These are phyloP conservation scores for Tulasnella sp. DNA, from an alignment of 768 basidiomycete genomes.

Conservation along the genomic window DNA sequence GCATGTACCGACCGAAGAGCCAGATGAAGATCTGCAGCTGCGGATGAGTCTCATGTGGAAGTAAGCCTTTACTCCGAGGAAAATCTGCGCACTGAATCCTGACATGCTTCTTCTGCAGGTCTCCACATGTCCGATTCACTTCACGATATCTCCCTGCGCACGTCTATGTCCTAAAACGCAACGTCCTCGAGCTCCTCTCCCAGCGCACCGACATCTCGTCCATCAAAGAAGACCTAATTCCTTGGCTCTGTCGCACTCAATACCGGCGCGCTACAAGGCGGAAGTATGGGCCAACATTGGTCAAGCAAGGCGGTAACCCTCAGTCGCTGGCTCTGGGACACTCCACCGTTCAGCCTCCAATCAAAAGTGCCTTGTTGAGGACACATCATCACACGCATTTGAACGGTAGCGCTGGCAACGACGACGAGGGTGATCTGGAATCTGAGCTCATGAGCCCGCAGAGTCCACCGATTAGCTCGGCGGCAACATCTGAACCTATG, in stretches of 20 bases:
- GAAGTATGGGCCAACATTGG: conserved; percentile 17
- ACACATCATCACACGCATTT: too few relatives aligned
- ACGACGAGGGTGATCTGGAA: too few relatives aligned
- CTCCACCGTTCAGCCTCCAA: conserved; percentile 12
- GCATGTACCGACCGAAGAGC: conserved; percentile 61
- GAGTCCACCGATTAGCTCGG: background rate
- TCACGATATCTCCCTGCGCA: conserved; percentile 62
- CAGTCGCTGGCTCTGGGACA: conserved; percentile 27
- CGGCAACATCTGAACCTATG: background rate
- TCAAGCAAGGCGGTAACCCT: conserved; percentile 3
- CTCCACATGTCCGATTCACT: conserved; percentile 28
- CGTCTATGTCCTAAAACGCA: conserved; percentile 75
- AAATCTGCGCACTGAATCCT: conserved; percentile 2
- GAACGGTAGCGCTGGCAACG: background rate
- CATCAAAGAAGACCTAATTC: conserved; percentile 79
- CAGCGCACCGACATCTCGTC: conserved; percentile 62
- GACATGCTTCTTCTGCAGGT: background rate
- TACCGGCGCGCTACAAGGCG: conserved; percentile 34
- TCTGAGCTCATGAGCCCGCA: background rate
- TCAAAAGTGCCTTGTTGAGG: background rate
- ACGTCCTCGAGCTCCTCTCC: conserved; percentile 58
- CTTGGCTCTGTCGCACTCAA: conserved; percentile 83
- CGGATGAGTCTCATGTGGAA: conserved; percentile 62
- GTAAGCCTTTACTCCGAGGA: conserved; percentile 30
- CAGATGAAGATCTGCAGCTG: conserved; percentile 59